Conservation (phyloP, 371 early-diverging fungal species). For the Mucor piriformis region DNA sequence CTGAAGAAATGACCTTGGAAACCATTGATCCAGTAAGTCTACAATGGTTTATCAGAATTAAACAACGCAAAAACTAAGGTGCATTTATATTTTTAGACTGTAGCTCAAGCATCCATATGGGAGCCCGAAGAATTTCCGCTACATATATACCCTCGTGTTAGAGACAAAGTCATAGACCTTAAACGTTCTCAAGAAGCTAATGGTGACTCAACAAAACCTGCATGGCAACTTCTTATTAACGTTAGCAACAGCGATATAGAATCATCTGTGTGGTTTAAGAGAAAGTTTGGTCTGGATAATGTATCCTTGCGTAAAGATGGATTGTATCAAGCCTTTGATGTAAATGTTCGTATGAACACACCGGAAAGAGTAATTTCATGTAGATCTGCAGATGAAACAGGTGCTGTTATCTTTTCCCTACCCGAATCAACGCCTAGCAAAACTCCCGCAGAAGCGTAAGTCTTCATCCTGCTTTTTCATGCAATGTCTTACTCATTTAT, state of each 20-base stretch:
- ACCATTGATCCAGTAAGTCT: slow-evolving; percentile 5
- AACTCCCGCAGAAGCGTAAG: slow-evolving; percentile 9
- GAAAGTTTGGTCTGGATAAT: slow-evolving; percentile 38
- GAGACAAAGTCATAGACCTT: slow-evolving; percentile 4
- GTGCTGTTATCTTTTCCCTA: slow-evolving; percentile 36
- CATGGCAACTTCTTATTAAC: slow-evolving; percentile 35
- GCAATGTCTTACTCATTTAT: background rate
- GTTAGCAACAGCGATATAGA: slow-evolving; percentile 6
- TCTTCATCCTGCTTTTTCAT: background rate
- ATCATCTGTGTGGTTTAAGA: slow-evolving; percentile 33
- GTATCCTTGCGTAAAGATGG: slow-evolving; percentile 17
- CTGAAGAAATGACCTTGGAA: slow-evolving; percentile 11
- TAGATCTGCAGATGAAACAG: slow-evolving; percentile 29
- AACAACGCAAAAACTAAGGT: background rate
- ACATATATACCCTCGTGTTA: slow-evolving; percentile 25
- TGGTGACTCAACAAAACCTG: background rate
- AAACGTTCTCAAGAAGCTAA: background rate
- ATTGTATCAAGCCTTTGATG: slow-evolving; percentile 15
- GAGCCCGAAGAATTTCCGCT: slow-evolving; percentile 29
- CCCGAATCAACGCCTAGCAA: slow-evolving; percentile 24
- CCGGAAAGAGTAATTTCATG: slow-evolving; percentile 4
- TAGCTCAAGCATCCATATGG: slow-evolving; percentile 22
- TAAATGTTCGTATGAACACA: slow-evolving; percentile 24
- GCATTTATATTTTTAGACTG: background rate
- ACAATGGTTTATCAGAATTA: background rate